Percentiles rank a stretch among this genome's conserved stretches.
These are phyloP conservation scores for Annulohypoxylon truncatum DNA, from an alignment of 2,329 filamentous ascomycete species.

Conservation along the genomic window DNA sequence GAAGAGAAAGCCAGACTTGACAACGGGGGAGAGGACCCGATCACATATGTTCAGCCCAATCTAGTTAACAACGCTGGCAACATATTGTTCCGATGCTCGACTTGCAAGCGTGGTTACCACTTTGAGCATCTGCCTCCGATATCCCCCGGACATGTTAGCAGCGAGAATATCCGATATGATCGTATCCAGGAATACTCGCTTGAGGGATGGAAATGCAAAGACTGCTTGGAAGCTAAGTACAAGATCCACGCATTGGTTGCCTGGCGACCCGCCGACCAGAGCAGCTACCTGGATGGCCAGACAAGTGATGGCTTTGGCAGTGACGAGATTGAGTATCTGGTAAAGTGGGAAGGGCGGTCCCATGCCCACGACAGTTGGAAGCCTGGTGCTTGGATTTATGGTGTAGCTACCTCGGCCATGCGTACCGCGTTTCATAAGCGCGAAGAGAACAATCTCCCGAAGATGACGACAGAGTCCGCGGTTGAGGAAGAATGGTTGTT, in stretches of 20 bases:
- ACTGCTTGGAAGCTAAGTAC: slow-evolving; percentile 72
- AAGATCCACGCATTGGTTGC: slow-evolving; percentile 86
- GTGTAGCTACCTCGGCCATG: slow-evolving; percentile 71
- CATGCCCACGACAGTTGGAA: slow-evolving; percentile 89
- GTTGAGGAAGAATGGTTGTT: slow-evolving; percentile 88
- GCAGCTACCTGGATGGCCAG: slow-evolving; percentile 64
- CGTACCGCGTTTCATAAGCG: slow-evolving; percentile 81
- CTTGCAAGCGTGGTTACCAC: slow-evolving; percentile 84
- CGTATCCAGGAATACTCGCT: slow-evolving; percentile 77
- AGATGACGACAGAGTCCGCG: slow-evolving; percentile 79
- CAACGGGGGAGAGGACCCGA: slow-evolving; percentile 82
- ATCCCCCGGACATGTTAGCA: slow-evolving; percentile 51
- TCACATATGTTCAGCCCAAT: slow-evolving; percentile 69
- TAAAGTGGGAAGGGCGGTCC: slow-evolving; percentile 86
- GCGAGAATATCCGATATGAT: slow-evolving; percentile 65
- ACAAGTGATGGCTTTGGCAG: slow-evolving; percentile 70
- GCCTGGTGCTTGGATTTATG: slow-evolving; percentile 89
- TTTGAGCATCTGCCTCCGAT: slow-evolving; percentile 79
- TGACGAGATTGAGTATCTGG: slow-evolving; percentile 88
- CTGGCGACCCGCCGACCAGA: slow-evolving; percentile 79
- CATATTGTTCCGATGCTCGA: slow-evolving; percentile 84
- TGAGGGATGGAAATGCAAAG: slow-evolving; percentile 80
- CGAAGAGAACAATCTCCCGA: slow-evolving; percentile 70
- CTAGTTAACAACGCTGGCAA: slow-evolving; percentile 81
- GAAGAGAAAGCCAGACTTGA: slow-evolving; percentile 86